phyloP scores from a whole-genome alignment of 1,284 basidiomycete genomes.

The Vanrija sp. region DNA sequence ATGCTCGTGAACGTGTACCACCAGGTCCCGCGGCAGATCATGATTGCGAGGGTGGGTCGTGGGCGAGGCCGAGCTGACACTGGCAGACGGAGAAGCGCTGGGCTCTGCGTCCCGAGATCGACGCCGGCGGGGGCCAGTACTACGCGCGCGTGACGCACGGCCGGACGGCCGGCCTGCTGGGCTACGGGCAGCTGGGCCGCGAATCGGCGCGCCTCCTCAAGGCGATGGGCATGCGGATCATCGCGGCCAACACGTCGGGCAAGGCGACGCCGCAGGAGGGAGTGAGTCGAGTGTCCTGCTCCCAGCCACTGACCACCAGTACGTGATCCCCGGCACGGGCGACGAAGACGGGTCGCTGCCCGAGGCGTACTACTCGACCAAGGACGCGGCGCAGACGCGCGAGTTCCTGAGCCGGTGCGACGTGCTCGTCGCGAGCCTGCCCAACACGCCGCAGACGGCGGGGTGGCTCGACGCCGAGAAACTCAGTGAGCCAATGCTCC shows the following conservation, averaged over 20 bases:
- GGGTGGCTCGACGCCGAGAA: conserved; percentile 32
- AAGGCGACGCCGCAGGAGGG: conserved; percentile 33
- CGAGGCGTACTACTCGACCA: conserved; percentile 35
- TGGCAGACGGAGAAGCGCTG: conserved; percentile 28
- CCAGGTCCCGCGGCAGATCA: conserved; percentile 24
- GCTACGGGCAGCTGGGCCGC: conserved; percentile 38
- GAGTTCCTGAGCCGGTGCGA: conserved; percentile 35
- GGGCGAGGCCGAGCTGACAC: neutral
- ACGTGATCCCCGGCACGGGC: conserved; percentile 40
- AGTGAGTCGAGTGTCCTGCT: conserved; percentile 18
- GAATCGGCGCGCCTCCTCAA: conserved; percentile 43
- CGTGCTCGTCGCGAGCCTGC: conserved; percentile 38
- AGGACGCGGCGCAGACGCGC: conserved; percentile 24
- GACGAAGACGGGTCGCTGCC: conserved; percentile 40
- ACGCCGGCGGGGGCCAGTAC: conserved; percentile 24
- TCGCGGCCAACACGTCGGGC: conserved; percentile 46
- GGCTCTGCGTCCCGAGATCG: conserved; percentile 27
- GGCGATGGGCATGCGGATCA: conserved; percentile 37
- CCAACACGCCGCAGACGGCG: conserved; percentile 34
- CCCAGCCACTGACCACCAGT: conserved; percentile 11
- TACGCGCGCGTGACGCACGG: conserved; percentile 28
- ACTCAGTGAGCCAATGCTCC: conserved; percentile 26
- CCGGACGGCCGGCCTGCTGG: conserved; percentile 42
- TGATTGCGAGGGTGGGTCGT: conserved; percentile 31
- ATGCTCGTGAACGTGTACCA: conserved; percentile 35